Evolutionary conservation across 768 basidiomycete genomes (phyloP), one percentile per base, ranked within the genome.

Genomic region (Atractiella rhizophila): DNA sequence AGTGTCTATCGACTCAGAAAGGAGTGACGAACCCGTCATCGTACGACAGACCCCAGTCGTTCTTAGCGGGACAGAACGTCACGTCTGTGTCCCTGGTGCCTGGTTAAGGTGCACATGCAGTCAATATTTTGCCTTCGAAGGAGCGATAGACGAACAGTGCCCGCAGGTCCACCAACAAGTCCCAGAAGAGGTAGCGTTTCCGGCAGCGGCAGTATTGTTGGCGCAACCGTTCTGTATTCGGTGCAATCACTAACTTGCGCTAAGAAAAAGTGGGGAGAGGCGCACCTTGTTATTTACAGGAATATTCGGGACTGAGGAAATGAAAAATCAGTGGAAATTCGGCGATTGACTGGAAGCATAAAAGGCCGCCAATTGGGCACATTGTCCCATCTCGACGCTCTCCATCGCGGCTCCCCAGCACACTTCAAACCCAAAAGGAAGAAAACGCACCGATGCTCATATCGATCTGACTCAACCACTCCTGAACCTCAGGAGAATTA

Each of bases 81-180:
- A 85, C 65, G 54, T 83, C 81, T 2, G 68, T 67, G n/a, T 59
- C 46, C 15, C 68, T 63, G 3, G 66, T 69, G 60, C n/a, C 77
- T 80, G 28, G 69, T 67, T 53, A 76, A 79, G 10, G 75, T 74
- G 76, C 74, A 80, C 77, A 77, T 80, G 59, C 76, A 77, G 20
- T 69, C 7, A 2, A n/a, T 2, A 5, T 1, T 3, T 10, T 3
- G 2, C 15, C 28, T 29, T 18, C 11, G 15, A 34, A 5, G 10
- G 0, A 15, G 64, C 66, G 35, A 48, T 42, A 7, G 74, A 65
- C 12, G 71, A 71, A 50, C 63, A 64, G 10, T 74, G 74, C 52
- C 79, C 76, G 51, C 81, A 86, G 23, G 82, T 78, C 81, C 81
- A 86, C 81, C 81, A 86, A 32, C 80, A 80, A 48, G 69, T 69